A percentile compares a stretch with the other conserved stretches of the same genome.
These are phyloP conservation scores for Amoebophrya sp. DNA, from an alignment of 169 alveolate species.

Conservation along the genomic window DNA sequence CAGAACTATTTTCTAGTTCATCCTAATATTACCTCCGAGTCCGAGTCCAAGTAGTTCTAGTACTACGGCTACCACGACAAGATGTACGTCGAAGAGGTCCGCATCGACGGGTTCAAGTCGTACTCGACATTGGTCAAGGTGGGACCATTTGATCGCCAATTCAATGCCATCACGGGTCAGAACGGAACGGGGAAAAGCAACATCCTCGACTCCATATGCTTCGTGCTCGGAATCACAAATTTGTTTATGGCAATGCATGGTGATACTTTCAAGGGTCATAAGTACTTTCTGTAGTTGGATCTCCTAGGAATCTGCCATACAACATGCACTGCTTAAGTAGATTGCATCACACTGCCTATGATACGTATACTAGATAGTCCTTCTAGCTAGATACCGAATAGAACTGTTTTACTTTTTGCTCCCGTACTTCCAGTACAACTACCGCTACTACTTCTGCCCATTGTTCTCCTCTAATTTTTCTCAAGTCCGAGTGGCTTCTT, in stretches of 20 bases:
- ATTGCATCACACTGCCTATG: neutral
- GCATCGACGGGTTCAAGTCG: slow-evolving; percentile 92
- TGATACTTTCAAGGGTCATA: neutral
- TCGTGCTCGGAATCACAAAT: slow-evolving; percentile 63
- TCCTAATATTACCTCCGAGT: no score
- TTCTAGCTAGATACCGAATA: neutral
- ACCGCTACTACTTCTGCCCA: neutral
- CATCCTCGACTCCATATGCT: slow-evolving; percentile 94
- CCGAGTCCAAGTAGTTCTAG: no score
- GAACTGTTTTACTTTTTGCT: neutral
- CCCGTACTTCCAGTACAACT: no score
- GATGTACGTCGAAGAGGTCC: slow-evolving; percentile 90
- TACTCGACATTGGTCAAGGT: slow-evolving; percentile 53
- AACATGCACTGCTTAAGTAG: no score
- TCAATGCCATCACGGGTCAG: slow-evolving; percentile 98
- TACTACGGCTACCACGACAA: no score
- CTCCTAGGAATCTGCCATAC: neutral
- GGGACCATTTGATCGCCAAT: slow-evolving; percentile 86
- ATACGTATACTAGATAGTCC: neutral
- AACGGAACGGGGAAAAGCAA: slow-evolving; percentile 99
- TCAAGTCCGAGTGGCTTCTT: slow-evolving; percentile 84
- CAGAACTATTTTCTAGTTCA: no score
- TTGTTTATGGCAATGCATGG: neutral
- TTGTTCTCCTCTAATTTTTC: slow-evolving; percentile 26
- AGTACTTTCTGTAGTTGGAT: slow-evolving; percentile 34